Evolutionary conservation across 2,329 filamentous ascomycete genomes (phyloP), one percentile per base, ranked within the genome.

Genomic region (Penicillium hordei): DNA sequence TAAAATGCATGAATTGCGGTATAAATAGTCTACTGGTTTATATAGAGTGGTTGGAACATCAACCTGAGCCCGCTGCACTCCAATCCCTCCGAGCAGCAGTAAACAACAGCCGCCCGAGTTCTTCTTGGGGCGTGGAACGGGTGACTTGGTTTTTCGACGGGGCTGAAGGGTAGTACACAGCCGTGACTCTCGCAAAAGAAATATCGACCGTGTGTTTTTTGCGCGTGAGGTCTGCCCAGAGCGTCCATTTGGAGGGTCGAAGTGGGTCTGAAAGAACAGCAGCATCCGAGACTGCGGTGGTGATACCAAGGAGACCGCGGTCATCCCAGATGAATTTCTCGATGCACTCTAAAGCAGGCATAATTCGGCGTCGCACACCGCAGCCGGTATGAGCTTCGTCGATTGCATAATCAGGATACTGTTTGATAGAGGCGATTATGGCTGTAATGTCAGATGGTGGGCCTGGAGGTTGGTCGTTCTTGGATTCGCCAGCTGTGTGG

Each of bases 341-440:
- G 36, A 78, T 70, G 23, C 68, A 71, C 38, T 76, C 74, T 5
- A 79, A 62, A 2, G 74, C 62, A 3, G 75, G 72, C 9, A 77
- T 65, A 9, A 79, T 64, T 8, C 75, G 72, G 27, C 75, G 76
- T 21, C 75, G 65, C 15, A 78, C 68, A 4, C 77, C 77, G 57
- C 77, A 79, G 34, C 75, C 74, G 3, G 65, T 65, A 51, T 79
- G 77, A 52, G 74, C 72, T 2, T 62, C 55, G 57, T 79, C 77
- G 36, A 79, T 72, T 55, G 78, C 74, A 59, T 78, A 78, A 34
- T 75, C 73, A 2, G 77, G 76, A 48, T 70, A 75, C 58, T 75
- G 68, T 55, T 75, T 76, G 17, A 79, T 65, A 12, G 71, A 70
- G 6, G 71, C 64, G 9, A 78, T 70, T 34, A 78, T 64, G 8